Evolutionary conservation across 1,139 yeast genomes (phyloP), one percentile per base, ranked within the genome.

Genomic region (Magnusiomyces fungicola): DNA sequence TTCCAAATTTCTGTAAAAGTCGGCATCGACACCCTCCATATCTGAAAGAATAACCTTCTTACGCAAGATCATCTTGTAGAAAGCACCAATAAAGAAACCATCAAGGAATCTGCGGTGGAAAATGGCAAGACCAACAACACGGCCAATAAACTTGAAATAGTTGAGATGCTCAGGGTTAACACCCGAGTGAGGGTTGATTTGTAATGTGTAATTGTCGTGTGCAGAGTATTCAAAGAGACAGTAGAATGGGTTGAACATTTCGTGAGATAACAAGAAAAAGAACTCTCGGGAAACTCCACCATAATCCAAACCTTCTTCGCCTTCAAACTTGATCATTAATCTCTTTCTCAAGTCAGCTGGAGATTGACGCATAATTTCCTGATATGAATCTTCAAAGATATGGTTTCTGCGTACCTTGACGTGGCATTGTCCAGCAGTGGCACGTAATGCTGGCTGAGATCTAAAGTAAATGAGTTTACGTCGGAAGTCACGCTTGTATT

Each of bases 221-320:
- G 98, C 94, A 18, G 97, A 89, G 68, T 92, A 92, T 70, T 92
- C 97, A 68, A 92, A 92, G 62, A 92, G 73, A 71, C 98, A 90
- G 69, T 94, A 92, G 70, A 90, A 88, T 53, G 99, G 99, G 67
- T 94, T 90, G 70, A 92, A 92, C 97, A 92, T 94, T 69, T 94
- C 97, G 66, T 92, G 98, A 1, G 97, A 90, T 58, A 92, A 75
- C 63, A 90, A 75, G 71, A 89, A 92, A 81, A 94, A 92, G 69
- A 88, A 92, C 69, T 92, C 99, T 73, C 98, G 80, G 27, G 97
- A 88, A 57, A 92, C 97, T 66, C 99, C 99, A 76, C 98, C 98
- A 66, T 92, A 92, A 74, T 92, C 99, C 60, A 94, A 78, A 68
- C 98, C 99, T 74, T 92, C 98, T 73, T 92, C 99, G 54, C 98